Evolutionary conservation across 2,329 filamentous ascomycete species (phyloP).

Genomic region (Apiospora malaysiana): DNA sequence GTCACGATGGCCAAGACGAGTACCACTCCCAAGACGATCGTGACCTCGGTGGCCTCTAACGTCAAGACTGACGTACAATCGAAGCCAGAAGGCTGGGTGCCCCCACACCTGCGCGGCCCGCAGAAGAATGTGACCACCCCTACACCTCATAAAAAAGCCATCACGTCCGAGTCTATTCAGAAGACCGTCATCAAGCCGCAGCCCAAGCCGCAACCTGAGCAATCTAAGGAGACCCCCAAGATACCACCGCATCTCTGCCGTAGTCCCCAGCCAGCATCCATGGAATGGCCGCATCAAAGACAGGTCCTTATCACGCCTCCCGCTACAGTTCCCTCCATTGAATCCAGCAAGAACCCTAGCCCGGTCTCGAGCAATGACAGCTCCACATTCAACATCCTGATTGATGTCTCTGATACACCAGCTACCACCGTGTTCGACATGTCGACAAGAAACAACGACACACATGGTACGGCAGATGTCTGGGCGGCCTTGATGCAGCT

Average conservation of each 20-base stretch:
- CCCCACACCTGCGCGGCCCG: neutral
- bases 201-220: neutral
- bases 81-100: neutral
- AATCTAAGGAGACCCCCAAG: neutral
- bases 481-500: constrained; percentile 8
- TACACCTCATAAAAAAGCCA: no score
- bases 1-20: neutral
- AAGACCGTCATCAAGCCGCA: neutral
- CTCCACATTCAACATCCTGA: neutral
- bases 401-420: neutral
- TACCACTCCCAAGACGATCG: no score
- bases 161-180: no score
- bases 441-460: neutral
- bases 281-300: neutral
- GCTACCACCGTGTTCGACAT: neutral
- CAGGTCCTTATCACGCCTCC: neutral
- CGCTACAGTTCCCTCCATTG: neutral
- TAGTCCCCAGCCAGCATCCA: neutral
- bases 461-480: neutral
- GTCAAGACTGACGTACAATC: neutral
- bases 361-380: neutral
- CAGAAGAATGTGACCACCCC: no score
- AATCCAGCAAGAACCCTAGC: neutral
- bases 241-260: neutral
- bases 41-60: neutral